Base-by-base conservation (phyloP, 2,329 filamentous ascomycete species). In the Diaporthe citrichinensis region DNA sequence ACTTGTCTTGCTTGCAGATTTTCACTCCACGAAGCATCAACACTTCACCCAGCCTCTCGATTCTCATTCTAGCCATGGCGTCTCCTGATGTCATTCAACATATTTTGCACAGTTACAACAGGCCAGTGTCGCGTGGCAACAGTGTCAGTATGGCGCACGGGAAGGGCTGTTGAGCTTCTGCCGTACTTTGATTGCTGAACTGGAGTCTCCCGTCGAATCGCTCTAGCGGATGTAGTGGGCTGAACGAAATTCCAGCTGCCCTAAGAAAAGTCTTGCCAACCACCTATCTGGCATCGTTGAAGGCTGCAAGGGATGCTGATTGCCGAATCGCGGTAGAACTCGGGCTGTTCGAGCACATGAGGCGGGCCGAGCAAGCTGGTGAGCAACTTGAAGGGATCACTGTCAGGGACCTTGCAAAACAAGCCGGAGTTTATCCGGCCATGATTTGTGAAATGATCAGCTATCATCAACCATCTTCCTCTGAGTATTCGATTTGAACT, bases 151-250 rank as follows among this genome's bases (percentile, higher is more conserved):
- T 2, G 84, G 84, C 10, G 80, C 84, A 12, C 80, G 84, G 20
- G 84, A 86, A 74, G 74, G 79, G 57, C 81, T 86, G 5, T 81
- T 86, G 46, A 81, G 83, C 15, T 80, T 84, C 53, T 80, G 84
- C 28, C 80, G 82, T 25, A 80, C 81, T 9, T 78, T 86, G 25
- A 80, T 84, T 62, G 79, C 83, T 1, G 78, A 78, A 7, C 76
- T 85, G 17, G 83, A 85, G 69, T 81, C 85, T 17, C 84, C 85
- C 0, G 84, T 83, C 73, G 84, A 86, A 72, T 79, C 80, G 20
- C 77, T 84, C 36, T 81, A 82, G 76, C 79, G 81, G 25, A 85
- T 81, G 58, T 83, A 83, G 53, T 85, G 84, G 84, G 84, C 84
- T 23, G 83, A 76, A 79, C 39, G 34, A 55, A 17, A 25, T 2